phyloP scores from a whole-genome alignment of 2,329 filamentous ascomycete genomes.

The Neonectria magnoliae region DNA sequence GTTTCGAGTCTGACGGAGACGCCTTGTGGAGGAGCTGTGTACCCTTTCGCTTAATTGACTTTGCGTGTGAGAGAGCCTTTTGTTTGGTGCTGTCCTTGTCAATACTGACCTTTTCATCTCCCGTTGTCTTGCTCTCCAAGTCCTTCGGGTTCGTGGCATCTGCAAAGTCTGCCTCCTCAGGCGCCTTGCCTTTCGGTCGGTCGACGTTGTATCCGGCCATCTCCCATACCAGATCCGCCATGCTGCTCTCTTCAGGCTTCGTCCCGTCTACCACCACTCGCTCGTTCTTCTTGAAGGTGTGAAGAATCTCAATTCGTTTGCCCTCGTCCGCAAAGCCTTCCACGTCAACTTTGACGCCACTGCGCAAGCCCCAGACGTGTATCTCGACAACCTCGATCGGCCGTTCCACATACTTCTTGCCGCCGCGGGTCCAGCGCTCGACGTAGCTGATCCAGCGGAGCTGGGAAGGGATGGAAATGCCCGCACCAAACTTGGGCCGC shows the following conservation, averaged over 20 bases:
- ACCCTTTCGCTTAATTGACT: constrained; percentile 42
- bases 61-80: constrained; percentile 26
- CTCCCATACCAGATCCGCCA: constrained; percentile 64
- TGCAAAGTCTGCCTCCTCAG: constrained; percentile 48
- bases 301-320: constrained; percentile 83
- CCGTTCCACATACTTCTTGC: constrained; percentile 84
- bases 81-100: constrained; percentile 25
- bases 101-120: constrained; percentile 11
- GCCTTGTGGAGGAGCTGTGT: constrained; percentile 49
- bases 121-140: constrained; percentile 12
- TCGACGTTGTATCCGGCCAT: constrained; percentile 55
- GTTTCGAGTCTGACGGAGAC: constrained; percentile 33
- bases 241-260: constrained; percentile 59
- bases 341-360: constrained; percentile 87
- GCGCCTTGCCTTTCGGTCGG: constrained; percentile 47
- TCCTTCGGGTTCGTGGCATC: constrained; percentile 42
- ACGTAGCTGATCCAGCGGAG: constrained; percentile 89
- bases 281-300: constrained; percentile 81
- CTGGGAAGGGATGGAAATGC: constrained; percentile 94
- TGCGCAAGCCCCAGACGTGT: constrained; percentile 87
- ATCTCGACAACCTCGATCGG: constrained; percentile 88
- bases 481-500: constrained; percentile 86
- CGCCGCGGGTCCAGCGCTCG: constrained; percentile 80
- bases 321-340: constrained; percentile 91
- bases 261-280: constrained; percentile 72